These are phyloP conservation scores for Verbascum thapsus DNA, from an alignment of 257 asterid genomes.

Conservation along the genomic window DNA sequence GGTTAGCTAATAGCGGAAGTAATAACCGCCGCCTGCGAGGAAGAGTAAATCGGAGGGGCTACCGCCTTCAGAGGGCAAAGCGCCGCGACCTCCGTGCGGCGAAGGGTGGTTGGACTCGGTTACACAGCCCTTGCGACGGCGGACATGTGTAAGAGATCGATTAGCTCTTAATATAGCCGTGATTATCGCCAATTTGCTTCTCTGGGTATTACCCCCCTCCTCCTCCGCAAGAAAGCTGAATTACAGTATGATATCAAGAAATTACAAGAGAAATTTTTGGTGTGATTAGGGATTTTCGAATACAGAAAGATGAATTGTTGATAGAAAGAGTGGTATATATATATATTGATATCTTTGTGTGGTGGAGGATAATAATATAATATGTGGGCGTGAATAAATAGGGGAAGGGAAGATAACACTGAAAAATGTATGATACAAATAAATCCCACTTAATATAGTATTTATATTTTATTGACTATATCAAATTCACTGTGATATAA, in stretches of 20 bases:
- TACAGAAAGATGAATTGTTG: no score
- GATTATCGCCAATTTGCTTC: conserved; percentile 57
- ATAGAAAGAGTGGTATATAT: no score
- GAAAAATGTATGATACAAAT: no score
- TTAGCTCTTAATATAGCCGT: conserved; percentile 77
- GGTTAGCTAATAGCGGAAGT: conserved; percentile 11
- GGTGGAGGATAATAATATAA: no score
- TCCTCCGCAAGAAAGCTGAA: conserved; percentile 5
- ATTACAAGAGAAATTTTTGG: no score
- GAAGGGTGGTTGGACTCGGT: conserved; percentile 76
- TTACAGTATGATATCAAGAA: not conserved
- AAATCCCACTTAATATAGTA: no score
- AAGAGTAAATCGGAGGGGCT: conserved; percentile 97
- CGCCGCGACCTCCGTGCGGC: conserved; percentile 99
- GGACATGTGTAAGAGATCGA: conserved; percentile 63
- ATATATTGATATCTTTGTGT: no score
- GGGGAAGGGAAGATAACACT: no score
- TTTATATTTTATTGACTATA: no score
- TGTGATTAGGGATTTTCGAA: not conserved
- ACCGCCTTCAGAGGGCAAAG: conserved; percentile 97
- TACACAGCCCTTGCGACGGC: conserved; percentile 78
- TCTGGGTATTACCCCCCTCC: conserved; percentile 55
- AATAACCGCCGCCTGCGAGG: conserved; percentile 99
- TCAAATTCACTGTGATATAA: no score
- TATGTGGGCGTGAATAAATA: no score